A percentile compares a stretch with the other conserved stretches of the same genome.
phyloP scores from a whole-genome alignment of 805 yeast species.

The Trichomonascus vanleenenianus region DNA sequence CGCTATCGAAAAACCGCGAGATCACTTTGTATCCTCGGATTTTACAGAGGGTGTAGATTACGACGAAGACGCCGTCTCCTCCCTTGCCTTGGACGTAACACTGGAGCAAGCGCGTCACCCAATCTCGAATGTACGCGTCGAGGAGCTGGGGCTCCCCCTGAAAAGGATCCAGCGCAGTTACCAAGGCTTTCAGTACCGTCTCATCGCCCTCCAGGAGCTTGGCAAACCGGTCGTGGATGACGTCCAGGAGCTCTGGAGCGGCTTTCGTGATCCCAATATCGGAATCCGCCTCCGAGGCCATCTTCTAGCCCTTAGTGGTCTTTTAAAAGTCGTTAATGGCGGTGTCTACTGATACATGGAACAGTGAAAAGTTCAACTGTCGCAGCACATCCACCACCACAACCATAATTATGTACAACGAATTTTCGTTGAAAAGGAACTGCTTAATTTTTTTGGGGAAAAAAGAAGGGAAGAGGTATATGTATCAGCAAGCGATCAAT shows the following conservation, averaged over 20 bases:
- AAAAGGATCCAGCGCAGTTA: slow-evolving; percentile 16
- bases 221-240: slow-evolving; percentile 1
- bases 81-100: slow-evolving; percentile 3
- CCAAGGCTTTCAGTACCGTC: not conserved
- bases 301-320: too few relatives aligned
- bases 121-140: slow-evolving; percentile 14
- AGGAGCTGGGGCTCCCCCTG: slow-evolving; percentile 23
- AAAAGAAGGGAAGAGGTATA: too few relatives aligned
- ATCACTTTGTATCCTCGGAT: slow-evolving; percentile 59
- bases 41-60: slow-evolving; percentile 56
- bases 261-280: slow-evolving; percentile 18
- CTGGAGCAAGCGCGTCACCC: slow-evolving; percentile 7
- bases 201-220: not conserved
- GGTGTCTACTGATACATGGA: too few relatives aligned
- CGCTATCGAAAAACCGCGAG: slow-evolving; percentile 51
- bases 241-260: slow-evolving; percentile 13
- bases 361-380: too few relatives aligned
- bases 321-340: too few relatives aligned
- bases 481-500: too few relatives aligned
- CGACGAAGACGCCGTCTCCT: slow-evolving; percentile 21
- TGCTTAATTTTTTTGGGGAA: too few relatives aligned
- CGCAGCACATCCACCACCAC: too few relatives aligned
- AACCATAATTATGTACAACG: too few relatives aligned
- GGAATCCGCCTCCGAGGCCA: slow-evolving; percentile 5
- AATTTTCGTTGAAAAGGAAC: too few relatives aligned